Evolutionary conservation across 163 green algal genomes (phyloP).

Genomic region (Prototheca wickerhamii): DNA sequence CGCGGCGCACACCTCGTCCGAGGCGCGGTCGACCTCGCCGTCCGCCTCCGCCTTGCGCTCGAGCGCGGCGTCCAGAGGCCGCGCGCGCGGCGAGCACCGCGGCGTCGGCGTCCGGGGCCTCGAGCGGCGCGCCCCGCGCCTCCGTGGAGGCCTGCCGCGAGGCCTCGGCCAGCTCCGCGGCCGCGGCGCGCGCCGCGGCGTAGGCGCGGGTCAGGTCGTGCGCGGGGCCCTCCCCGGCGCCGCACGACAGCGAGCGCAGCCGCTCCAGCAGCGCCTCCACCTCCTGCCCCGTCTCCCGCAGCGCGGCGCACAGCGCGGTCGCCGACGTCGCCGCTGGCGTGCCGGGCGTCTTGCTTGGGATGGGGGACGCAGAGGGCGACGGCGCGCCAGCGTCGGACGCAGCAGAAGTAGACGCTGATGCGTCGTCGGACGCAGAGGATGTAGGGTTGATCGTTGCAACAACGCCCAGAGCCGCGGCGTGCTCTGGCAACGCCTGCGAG

Average conservation of each 20-base stretch:
- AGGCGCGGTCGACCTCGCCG: neutral
- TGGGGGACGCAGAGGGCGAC: neutral
- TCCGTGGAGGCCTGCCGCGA: neutral
- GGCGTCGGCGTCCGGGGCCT: neutral
- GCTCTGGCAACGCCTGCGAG: no score
- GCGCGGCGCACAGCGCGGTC: neutral
- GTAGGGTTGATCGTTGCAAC: no score
- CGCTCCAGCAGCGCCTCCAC: conserved; percentile 12
- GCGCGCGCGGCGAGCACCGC: neutral
- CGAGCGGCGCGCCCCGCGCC: neutral
- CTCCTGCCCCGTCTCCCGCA: conserved; percentile 10
- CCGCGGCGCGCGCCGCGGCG: neutral
- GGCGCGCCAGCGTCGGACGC: neutral
- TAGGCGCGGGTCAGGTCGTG: neutral
- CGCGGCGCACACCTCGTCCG: no score
- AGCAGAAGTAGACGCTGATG: no score
- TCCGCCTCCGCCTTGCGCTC: conserved; percentile 5
- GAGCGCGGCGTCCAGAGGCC: conserved; percentile 9
- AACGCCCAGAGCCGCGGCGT: no score
- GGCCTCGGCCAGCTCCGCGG: neutral
- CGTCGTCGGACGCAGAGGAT: no score
- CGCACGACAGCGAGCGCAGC: conserved; percentile 1
- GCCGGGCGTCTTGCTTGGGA: neutral
- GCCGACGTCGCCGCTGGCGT: neutral
- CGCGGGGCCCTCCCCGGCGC: neutral